Percentiles rank a stretch among this genome's conserved stretches.
phyloP scores from a whole-genome alignment of 495 filamentous ascomycete genomes.

The Aspergillus incahuasiensis region DNA sequence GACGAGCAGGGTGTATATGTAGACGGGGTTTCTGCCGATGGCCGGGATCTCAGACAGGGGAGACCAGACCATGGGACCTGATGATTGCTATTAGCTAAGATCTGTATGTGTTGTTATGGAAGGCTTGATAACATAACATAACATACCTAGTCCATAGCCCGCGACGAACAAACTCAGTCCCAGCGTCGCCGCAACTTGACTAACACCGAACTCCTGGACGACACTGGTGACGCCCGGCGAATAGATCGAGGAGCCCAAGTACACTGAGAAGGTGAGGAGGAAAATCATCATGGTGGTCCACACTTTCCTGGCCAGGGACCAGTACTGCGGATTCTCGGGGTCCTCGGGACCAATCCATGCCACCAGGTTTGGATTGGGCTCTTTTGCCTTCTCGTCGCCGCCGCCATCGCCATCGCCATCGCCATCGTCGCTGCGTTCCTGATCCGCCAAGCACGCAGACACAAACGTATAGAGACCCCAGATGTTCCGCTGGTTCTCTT shows the following conservation, averaged over 20 bases:
- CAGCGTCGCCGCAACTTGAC: conserved; percentile 40
- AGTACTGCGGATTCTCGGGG: conserved; percentile 52
- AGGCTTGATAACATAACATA: no score
- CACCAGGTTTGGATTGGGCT: conserved; percentile 34
- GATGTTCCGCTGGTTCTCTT: background rate
- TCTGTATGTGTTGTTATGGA: no score
- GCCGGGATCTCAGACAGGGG: background rate
- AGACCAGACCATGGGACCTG: conserved; percentile 21
- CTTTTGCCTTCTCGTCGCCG: background rate
- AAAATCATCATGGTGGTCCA: background rate
- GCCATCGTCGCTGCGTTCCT: background rate
- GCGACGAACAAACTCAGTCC: conserved; percentile 50
- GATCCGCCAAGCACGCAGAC: background rate
- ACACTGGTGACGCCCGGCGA: conserved; percentile 24
- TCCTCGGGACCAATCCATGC: conserved; percentile 52
- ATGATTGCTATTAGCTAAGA: no score
- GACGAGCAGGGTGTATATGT: conserved; percentile 45
- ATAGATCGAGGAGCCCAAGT: conserved; percentile 23
- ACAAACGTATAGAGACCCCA: background rate
- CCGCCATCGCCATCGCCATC: no score
- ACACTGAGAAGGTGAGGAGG: background rate
- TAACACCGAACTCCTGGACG: conserved; percentile 41
- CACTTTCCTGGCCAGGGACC: conserved; percentile 25
- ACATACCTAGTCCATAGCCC: conserved; percentile 32
- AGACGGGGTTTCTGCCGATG: conserved; percentile 24